Conservation (phyloP, 2,329 filamentous ascomycete species). For the Stromatinia cepivora region DNA sequence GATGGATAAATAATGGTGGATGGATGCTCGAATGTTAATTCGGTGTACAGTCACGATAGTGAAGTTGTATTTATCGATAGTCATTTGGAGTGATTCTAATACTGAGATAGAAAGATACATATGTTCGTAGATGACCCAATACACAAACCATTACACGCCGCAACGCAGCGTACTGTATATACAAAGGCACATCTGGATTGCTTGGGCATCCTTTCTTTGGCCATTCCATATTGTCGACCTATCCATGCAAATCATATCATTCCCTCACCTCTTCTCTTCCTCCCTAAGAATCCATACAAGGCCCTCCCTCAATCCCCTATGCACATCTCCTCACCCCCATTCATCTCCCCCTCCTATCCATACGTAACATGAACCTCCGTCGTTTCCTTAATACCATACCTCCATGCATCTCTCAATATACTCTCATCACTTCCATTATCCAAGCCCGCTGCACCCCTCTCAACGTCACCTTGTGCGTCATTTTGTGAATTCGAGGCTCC, state of each 20-base stretch:
- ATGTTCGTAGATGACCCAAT: neutral
- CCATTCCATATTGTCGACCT: no score
- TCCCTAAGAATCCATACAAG: no score
- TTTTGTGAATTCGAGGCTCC: neutral
- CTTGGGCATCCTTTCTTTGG: no score
- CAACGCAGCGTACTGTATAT: neutral
- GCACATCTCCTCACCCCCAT: neutral
- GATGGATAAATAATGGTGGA: no score
- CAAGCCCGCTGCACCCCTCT: neutral
- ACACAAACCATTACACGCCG: neutral
- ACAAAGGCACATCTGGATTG: no score
- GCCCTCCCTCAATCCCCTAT: neutral
- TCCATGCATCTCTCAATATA: constrained; percentile 14
- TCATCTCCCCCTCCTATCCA: neutral
- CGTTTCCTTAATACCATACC: constrained; percentile 15
- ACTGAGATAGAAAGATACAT: neutral
- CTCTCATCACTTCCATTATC: constrained; percentile 20
- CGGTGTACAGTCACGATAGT: no score
- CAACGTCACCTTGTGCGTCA: neutral
- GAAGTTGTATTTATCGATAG: no score
- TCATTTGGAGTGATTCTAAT: no score
- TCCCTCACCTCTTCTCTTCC: neutral
- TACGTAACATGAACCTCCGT: constrained; percentile 8
- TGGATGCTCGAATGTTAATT: no score
- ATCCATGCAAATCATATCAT: no score